Evolutionary conservation across 1,284 basidiomycete genomes (phyloP), one percentile per base, ranked within the genome.

Genomic region (Rhizoctonia solani): DNA sequence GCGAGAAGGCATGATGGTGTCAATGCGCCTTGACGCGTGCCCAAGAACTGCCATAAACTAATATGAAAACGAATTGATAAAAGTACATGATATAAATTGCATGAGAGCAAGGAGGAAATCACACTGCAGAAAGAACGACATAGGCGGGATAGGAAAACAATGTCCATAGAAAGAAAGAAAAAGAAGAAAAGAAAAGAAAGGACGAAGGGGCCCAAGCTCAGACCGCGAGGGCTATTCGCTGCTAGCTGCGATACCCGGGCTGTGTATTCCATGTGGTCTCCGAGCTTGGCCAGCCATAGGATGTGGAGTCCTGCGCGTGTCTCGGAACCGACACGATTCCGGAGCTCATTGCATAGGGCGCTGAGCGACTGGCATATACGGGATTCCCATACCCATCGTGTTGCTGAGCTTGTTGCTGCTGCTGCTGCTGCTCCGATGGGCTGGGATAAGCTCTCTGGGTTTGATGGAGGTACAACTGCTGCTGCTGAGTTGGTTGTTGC

Each of bases 11-110:
- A 50, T 19, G 21, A 11, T n/a, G n/a, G n/a, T n/a, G 34, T n/a
- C 23, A 4, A 29, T 27, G n/a, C 32, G 46, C 42, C 42, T 59
- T 59, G 56, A 47, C 56, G 39, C 41, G 56, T 42, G 29, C 56
- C 54, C 39, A 44, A 34, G 32, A 32, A 23, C 30, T 25, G 58
- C 23, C 41, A 44, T 11, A 14, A 54, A 41, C 32, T 34, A 34
- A 34, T 34, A 11, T 11, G 11, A 41, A 16, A 44, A 11, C 42
- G 9, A 25, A 29, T 61, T 50, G 56, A 37, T 61, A 41, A 9
- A 52, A 42, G 44, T 63, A 52, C 59, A 63, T 6, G 37, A 30
- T 25, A 5, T 29, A 34, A n/a, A 30, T 49, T 44, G 39, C 32
- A 44, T 30, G 25, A 61, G 9, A 19, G 4, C 30, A 50, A 32